Conservation (phyloP, 2,329 filamentous ascomycete genomes). For the Annulohypoxylon truncatum region DNA sequence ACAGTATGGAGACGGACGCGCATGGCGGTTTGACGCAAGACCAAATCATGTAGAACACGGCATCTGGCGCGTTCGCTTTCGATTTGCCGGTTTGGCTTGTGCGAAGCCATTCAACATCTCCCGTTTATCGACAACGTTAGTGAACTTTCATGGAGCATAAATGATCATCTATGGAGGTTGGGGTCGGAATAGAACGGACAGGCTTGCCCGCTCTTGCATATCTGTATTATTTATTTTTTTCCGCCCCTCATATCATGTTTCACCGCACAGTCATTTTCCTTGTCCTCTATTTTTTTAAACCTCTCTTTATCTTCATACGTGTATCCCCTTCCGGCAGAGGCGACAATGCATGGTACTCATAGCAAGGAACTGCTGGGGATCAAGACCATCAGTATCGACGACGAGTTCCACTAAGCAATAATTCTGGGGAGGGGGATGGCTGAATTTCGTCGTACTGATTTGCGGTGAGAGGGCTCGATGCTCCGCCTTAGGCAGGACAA, state of each 20-base stretch:
- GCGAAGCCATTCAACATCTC: background rate
- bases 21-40: slow-evolving; percentile 88
- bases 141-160: slow-evolving; percentile 13
- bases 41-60: slow-evolving; percentile 83
- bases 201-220: slow-evolving; percentile 29
- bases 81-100: background rate
- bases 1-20: slow-evolving; percentile 86
- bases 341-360: slow-evolving; percentile 23
- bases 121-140: slow-evolving; percentile 6
- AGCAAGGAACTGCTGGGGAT: slow-evolving; percentile 26
- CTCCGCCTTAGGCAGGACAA: slow-evolving; percentile 20
- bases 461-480: slow-evolving; percentile 15
- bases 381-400: slow-evolving; percentile 26
- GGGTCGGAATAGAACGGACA: slow-evolving; percentile 28
- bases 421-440: slow-evolving; percentile 9
- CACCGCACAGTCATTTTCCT: slow-evolving; percentile 20
- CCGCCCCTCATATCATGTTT: slow-evolving; percentile 5
- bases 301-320: slow-evolving; percentile 18
- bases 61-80: background rate
- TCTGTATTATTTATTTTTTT: slow-evolving; percentile 39
- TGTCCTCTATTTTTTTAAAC: slow-evolving; percentile 3
- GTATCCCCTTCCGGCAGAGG: slow-evolving; percentile 28
- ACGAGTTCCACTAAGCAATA: slow-evolving; percentile 26
- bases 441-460: slow-evolving; percentile 16
- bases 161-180: slow-evolving; percentile 14